Evolutionary conservation across 2,329 filamentous ascomycete genomes (phyloP).

Genomic region (Nakataea oryzae): DNA sequence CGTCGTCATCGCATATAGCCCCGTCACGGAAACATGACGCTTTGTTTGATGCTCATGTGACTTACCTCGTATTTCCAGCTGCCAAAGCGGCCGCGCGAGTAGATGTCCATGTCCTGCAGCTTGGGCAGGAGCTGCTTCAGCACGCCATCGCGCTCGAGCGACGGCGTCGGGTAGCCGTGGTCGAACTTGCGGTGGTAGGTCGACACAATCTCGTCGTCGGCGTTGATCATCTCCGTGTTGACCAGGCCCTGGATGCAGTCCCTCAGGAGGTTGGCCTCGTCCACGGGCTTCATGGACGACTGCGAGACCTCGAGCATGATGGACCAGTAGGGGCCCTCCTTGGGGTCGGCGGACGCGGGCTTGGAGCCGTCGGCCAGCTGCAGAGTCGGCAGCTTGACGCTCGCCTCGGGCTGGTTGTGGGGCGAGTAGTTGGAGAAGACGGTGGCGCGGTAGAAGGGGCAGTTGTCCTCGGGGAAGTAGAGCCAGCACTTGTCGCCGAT

Average conservation of each 20-base stretch:
- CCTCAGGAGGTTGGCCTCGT: slow-evolving; percentile 71
- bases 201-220: slow-evolving; percentile 88
- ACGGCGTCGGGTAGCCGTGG: slow-evolving; percentile 94
- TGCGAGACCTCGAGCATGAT: slow-evolving; percentile 99
- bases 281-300: slow-evolving; percentile 88
- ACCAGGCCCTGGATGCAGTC: slow-evolving; percentile 94
- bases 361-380: slow-evolving; percentile 80
- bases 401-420: slow-evolving; percentile 83
- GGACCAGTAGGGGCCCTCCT: slow-evolving; percentile 96
- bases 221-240: slow-evolving; percentile 94
- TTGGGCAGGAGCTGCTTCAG: slow-evolving; percentile 87
- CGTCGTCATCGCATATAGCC: background rate
- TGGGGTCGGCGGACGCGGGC: slow-evolving; percentile 57
- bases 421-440: slow-evolving; percentile 99
- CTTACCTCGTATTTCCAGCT: slow-evolving; percentile 93
- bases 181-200: slow-evolving; percentile 98
- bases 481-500: slow-evolving; percentile 99
- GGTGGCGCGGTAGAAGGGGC: slow-evolving; percentile 97
- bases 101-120: slow-evolving; percentile 84
- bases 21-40: too few relatives aligned
- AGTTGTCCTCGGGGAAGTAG: slow-evolving; percentile 98
- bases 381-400: slow-evolving; percentile 76
- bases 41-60: slow-evolving; percentile 37
- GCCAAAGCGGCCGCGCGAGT: slow-evolving; percentile 92
- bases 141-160: slow-evolving; percentile 89